Percentiles rank a stretch among this genome's conserved stretches.
Conservation (phyloP, 129 eudicot genomes). For the Saussurea involucrata region DNA sequence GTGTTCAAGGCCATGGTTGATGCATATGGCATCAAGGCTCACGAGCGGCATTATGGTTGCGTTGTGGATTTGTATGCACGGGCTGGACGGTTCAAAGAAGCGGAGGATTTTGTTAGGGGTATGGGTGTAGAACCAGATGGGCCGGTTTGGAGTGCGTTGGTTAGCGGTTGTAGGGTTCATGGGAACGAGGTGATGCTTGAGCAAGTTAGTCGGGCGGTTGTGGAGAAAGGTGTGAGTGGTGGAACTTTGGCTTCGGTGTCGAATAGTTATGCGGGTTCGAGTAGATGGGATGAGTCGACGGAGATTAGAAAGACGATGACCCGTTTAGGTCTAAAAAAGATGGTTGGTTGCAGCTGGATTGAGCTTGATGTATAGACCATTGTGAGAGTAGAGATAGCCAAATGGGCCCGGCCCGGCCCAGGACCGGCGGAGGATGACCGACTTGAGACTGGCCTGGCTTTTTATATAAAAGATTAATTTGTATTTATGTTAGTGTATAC, state of each 20-base stretch:
- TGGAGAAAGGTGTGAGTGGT: constrained; percentile 19
- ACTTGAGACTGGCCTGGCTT: no score
- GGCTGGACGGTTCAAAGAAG: constrained; percentile 32
- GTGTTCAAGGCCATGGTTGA: constrained; percentile 29
- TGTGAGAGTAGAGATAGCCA: no score
- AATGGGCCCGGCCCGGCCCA: no score
- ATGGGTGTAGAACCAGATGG: constrained; percentile 30
- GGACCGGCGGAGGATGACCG: no score
- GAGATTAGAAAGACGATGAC: constrained; percentile 29
- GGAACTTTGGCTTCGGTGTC: constrained; percentile 33
- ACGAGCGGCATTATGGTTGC: constrained; percentile 36
- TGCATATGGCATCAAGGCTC: constrained; percentile 14
- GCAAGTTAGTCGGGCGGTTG: constrained; percentile 5
- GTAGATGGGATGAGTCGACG: constrained; percentile 34
- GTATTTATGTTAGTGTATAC: no score
- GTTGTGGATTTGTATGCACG: constrained; percentile 41
- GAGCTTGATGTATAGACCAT: constrained; percentile 26
- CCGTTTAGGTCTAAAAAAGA: constrained; percentile 26
- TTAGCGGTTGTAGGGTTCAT: constrained; percentile 32
- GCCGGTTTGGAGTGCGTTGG: constrained; percentile 32
- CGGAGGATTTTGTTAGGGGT: constrained; percentile 28
- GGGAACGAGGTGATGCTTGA: constrained; percentile 32
- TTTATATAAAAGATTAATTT: no score
- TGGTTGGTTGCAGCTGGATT: constrained; percentile 32
- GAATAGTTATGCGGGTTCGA: constrained; percentile 34